Base-by-base conservation (phyloP, 2,329 filamentous ascomycete genomes). In the Pseudopyricularia cyperi region DNA sequence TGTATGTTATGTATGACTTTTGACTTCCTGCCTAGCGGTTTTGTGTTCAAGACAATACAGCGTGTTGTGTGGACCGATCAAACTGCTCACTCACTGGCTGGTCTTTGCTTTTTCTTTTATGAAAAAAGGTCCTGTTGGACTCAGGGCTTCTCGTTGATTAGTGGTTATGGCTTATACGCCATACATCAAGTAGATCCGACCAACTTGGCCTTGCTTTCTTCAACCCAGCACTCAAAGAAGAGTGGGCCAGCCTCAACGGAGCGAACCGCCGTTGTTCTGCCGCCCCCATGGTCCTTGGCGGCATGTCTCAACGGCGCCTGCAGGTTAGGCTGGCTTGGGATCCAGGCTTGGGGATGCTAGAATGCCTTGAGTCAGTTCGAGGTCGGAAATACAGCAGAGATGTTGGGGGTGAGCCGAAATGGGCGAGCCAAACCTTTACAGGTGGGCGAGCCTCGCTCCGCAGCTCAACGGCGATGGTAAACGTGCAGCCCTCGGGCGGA, bases 391-490 rank as follows among this genome's bases (percentile, higher is more conserved):
- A 35, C n/a, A 28, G 8, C 24, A 24, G 24, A 32, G 34, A 39
- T n/a, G 37, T 35, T 4, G 7, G 28, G 24, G 8, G 11, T 17
- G 11, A 17, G 7, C 2, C 7, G 8, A 42, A 32, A 3, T 15
- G 37, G 34, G n/a, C n/a, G n/a, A 44, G 19, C 68, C 75, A 61
- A 64, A 82, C 79, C 52, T 73, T 74, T 55, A 82, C 79, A 0
- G 80, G 48, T 28, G 46, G 9, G 8, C 24, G 81, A 9, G 77
- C 71, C 11, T 74, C 66, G 0, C 71, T 73, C 37, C 77, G 78
- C 56, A 90, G 63, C 65, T 91, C 87, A 39, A 91, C 75, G 0
- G 82, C 83, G n/a, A 91, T 65, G 0, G 85, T 87, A 64, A 87
- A 91, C 0, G 83, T 85, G 63, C 85, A 89, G 1, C 76, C 76